A percentile compares a stretch with the other conserved stretches of the same genome.
Conservation (phyloP, 2,329 filamentous ascomycete genomes). For the Penicillium sp. region DNA sequence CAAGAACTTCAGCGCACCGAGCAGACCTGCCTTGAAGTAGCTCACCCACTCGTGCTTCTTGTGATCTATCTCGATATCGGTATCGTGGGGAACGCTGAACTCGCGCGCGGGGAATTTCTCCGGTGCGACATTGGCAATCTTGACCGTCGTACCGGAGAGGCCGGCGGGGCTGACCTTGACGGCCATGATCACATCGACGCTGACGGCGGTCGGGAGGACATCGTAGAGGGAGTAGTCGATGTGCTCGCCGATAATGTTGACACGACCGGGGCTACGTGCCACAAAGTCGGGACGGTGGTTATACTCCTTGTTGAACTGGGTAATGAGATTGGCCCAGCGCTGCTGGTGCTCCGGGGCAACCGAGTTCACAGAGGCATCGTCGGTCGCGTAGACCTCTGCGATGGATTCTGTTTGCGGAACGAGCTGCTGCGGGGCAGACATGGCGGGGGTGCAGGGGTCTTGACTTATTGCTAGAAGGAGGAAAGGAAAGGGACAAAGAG, state of each 20-base stretch:
- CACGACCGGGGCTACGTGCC: constrained; percentile 86
- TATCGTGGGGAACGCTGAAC: constrained; percentile 71
- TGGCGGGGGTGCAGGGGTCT: constrained; percentile 38
- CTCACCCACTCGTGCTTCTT: constrained; percentile 93
- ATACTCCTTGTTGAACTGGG: constrained; percentile 73
- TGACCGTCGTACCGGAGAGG: constrained; percentile 65
- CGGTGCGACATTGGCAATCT: constrained; percentile 78
- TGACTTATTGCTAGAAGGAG: constrained; percentile 9
- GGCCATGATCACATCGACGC: constrained; percentile 86
- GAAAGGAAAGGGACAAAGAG: neutral
- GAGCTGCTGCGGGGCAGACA: constrained; percentile 50
- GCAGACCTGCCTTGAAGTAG: constrained; percentile 93
- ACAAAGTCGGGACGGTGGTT: constrained; percentile 77
- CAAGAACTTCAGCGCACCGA: constrained; percentile 79
- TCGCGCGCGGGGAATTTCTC: constrained; percentile 76
- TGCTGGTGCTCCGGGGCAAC: constrained; percentile 70
- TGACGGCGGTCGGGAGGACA: constrained; percentile 93
- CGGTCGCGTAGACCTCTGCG: constrained; percentile 80
- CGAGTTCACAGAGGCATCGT: constrained; percentile 75
- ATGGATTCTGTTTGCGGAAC: constrained; percentile 79
- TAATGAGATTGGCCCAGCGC: constrained; percentile 77
- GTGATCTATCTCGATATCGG: constrained; percentile 79
- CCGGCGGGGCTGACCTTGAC: constrained; percentile 60
- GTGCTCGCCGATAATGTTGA: constrained; percentile 99
- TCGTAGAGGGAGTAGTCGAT: constrained; percentile 98